Base-by-base conservation (phyloP, 2,329 filamentous ascomycete genomes). In the Metarhizium humberi region DNA sequence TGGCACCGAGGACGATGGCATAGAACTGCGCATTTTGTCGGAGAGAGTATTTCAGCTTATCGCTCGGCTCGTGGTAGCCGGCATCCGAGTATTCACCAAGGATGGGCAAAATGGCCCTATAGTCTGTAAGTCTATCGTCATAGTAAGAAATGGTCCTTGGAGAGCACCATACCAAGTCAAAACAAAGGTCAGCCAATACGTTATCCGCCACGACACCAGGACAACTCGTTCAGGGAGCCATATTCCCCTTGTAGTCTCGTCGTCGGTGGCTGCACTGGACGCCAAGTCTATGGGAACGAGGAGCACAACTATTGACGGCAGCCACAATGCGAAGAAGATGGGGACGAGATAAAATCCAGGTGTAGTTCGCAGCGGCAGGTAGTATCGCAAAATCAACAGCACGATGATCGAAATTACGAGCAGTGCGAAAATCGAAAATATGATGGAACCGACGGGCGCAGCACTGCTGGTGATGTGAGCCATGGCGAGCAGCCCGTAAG, bases 221-320 rank as follows among this genome's bases (percentile, higher is more conserved):
- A 96, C 77, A 32, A 92, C 80, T 51, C 85, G 76, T 61, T 87
- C 78, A 5, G 89, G 87, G 38, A 99, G 80, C 90, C 92, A 96
- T 66, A 99, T 88, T 38, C 92, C 94, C 62, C 86, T 82, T 16
- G 82, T 79, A 16, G 81, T 79, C 57, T 81, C 84, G 70, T 88
- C 86, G 57, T 88, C 85, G 52, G 85, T 84, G 50, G 84, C 80
- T 25, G 89, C 86, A 66, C 83, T 92, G 6, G 92, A 96, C 1
- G 92, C 92, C 61, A 99, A 84, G 71, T 99, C 94, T 69, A 99
- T 95, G 5, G 94, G 94, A 6, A 99, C 91, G 25, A 99, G 82
- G 29, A 99, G 78, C 29, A 97, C 84, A 65, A 95, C 92, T 69
- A 88, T 92, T 50, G 90, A 90, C 11, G 94, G 95, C 6, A 99